Base-by-base conservation (phyloP, 495 filamentous ascomycete genomes). In the Penicillium taxi region DNA sequence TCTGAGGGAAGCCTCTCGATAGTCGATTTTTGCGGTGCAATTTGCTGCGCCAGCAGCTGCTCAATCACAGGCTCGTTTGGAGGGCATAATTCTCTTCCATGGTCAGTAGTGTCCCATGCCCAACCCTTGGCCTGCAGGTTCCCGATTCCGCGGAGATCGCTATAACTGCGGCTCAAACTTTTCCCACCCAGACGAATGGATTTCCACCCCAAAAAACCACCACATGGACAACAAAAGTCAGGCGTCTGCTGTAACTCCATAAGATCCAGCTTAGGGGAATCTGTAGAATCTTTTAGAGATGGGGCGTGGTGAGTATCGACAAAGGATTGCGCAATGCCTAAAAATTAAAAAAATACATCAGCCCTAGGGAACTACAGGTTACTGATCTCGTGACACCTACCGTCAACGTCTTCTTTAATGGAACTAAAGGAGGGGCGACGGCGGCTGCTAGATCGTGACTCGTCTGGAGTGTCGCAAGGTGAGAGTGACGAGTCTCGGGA, bases 141-240 rank as follows among this genome's bases (percentile, higher is more conserved):
- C 2, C 61, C 69, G 36, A 84, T 54, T 15, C 58, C 56, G 35
- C 76, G 75, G 21, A 85, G 69, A 53, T 85, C 78, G 5, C 78
- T 71, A 57, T 77, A 83, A 60, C 83, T 86, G 66, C 74, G 78
- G 63, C 81, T 86, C 18, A 78, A 66, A 45, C 74, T 70, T 48
- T 72, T 78, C 8, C 81, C 81, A 32, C 70, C 71, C 23, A 82
- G 61, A 24, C 70, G 69, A 47, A 84, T 80, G 50, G 76, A 70
- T 61, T 82, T 86, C 81, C 81, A 84, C 27, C 80, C 80, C 41
- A 73, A 59, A 45, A 83, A 84, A 41, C 73, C 71, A 44, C 82
- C 78, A 49, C 80, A 82, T 5, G 80, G 82, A 48, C 79, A 81
- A 64, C 80, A 82, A 50, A 77, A 83, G 32, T 68, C 73, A 45